These are phyloP conservation scores for Tolypocladium endophyticum DNA, from an alignment of 2,329 filamentous ascomycete species.

Conservation along the genomic window DNA sequence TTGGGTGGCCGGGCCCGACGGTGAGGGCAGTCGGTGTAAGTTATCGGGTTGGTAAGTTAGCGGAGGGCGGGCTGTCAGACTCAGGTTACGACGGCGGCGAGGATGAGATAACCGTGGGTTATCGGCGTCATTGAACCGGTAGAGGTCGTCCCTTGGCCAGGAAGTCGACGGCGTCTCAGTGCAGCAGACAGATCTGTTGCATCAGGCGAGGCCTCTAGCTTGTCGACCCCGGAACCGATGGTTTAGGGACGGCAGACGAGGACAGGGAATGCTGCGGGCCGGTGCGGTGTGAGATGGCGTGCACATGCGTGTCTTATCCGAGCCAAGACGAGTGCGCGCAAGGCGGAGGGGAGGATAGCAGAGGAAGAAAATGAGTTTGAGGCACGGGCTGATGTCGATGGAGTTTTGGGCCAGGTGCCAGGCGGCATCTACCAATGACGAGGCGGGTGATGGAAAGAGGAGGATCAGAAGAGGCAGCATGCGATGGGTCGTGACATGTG, in stretches of 20 bases:
- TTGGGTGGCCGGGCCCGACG: background rate
- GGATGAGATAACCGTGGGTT: slow-evolving; percentile 47
- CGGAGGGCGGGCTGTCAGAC: background rate
- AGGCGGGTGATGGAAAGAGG: slow-evolving; percentile 1
- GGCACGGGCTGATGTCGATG: background rate
- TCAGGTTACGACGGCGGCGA: slow-evolving; percentile 43
- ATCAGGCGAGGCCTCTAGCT: background rate
- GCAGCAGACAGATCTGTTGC: background rate
- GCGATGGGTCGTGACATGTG: slow-evolving; percentile 4
- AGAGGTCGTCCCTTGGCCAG: background rate
- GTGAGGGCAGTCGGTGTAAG: background rate
- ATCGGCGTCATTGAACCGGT: slow-evolving; percentile 42
- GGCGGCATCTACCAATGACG: slow-evolving; percentile 4
- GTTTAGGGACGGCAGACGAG: background rate
- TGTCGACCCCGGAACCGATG: background rate
- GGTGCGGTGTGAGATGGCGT: background rate
- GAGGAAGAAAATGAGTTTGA: slow-evolving; percentile 4
- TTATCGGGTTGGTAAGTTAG: background rate
- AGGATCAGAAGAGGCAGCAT: background rate
- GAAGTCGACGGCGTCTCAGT: background rate
- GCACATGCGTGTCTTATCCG: slow-evolving; percentile 6
- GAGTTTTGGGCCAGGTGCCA: background rate
- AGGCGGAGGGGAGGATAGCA: slow-evolving; percentile 4
- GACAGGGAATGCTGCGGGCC: background rate
- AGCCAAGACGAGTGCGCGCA: slow-evolving; percentile 2